Conservation (phyloP, 257 asterid species). For the Solanum tarapatanum region DNA sequence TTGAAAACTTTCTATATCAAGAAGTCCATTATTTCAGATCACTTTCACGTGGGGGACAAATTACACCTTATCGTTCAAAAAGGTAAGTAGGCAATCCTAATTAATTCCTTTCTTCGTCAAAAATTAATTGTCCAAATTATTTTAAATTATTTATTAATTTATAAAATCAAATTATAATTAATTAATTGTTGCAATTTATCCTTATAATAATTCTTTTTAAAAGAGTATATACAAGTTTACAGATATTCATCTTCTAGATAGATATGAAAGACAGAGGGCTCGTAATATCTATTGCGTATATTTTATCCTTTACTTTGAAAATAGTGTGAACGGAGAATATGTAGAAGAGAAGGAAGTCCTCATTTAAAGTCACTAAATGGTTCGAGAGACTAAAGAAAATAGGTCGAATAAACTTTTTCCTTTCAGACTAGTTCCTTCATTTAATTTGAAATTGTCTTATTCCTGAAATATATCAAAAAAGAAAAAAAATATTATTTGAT, state of each 20-base stretch:
- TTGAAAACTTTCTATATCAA: neutral
- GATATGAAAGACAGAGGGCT: neutral
- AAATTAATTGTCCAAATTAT: too few species aligned
- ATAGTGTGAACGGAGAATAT: neutral
- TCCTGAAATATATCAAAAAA: neutral
- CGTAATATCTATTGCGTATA: rapidly evolving
- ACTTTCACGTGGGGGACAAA: neutral
- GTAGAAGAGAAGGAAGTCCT: neutral
- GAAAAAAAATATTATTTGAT: too few species aligned
- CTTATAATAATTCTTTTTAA: neutral
- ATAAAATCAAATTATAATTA: too few species aligned
- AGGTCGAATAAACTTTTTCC: neutral
- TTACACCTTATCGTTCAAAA: neutral
- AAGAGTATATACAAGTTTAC: too few species aligned
- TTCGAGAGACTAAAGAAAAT: neutral
- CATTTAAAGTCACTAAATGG: neutral
- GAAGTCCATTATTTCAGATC: neutral
- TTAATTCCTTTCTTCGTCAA: neutral
- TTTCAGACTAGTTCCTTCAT: neutral
- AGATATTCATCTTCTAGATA: neutral
- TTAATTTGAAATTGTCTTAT: neutral
- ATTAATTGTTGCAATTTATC: too few species aligned
- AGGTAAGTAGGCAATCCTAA: neutral
- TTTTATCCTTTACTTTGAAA: neutral
- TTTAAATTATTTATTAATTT: neutral